Evolutionary conservation across 2,329 filamentous ascomycete genomes (phyloP), one percentile per base, ranked within the genome.

Genomic region (Arthrinium phaeospermum): DNA sequence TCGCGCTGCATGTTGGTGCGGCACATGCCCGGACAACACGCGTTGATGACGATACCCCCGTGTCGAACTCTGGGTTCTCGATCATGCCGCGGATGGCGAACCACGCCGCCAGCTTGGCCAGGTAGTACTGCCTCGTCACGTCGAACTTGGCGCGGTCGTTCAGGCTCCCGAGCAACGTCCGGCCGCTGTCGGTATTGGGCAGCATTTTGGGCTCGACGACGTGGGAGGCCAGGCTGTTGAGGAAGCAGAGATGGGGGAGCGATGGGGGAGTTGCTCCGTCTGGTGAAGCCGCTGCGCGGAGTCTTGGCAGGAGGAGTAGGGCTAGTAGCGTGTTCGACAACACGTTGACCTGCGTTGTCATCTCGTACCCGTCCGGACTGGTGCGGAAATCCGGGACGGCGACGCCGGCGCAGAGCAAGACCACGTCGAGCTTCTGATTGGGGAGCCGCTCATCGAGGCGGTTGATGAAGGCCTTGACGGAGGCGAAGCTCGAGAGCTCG

Each of bases 331-430:
- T 83, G 0, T 87, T 91, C 2, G 88, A 90, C 0, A 91, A 79
- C 0, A 86, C 83, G 75, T 91, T 91, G 74, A 91, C 86, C 78
- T 91, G 88, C 6, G 91, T 73, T 0, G 83, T 85, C 67, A 83
- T 80, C 73, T 89, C 87, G 81, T 84, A 87, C 4, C 85, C 86
- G 16, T 85, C 83, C 1, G 78, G 68, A 0, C 82, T 82, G 0
- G 76, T 71, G 3, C 72, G 74, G 73, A 82, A 85, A 30, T 80
- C 76, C 19, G 81, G 77, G 67, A 68, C n/a, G 2, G 67, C 67
- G 13, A 68, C 16, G 16, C 67, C 67, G n/a, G 67, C 67, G 41
- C 44, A 24, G 10, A 68, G 67, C 41, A 68, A 22, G 41, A 68
- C 64, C 13, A 27, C 41, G 41, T 68, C 67, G 1, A 68, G 41